Evolutionary conservation across 148 eudicot genomes (phyloP), one percentile per base, ranked within the genome.

Genomic region (Cornus kousa): DNA sequence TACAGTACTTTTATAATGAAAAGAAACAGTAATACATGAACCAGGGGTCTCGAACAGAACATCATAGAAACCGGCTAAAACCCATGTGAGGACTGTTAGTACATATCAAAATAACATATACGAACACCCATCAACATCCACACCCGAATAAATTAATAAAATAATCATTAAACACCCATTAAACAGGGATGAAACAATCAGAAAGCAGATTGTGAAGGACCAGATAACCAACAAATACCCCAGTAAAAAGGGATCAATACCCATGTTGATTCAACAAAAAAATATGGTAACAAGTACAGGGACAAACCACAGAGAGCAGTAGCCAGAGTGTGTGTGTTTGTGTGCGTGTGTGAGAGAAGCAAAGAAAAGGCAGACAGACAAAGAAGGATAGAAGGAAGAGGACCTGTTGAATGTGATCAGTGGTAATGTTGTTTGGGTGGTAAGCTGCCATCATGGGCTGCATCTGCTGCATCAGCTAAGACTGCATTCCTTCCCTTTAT

Each of bases 391-490:
- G 17, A n/a, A 70, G 14, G 43, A 35, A 73, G 55, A 70, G 14
- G 80, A 93, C 98, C 98, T 93, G 98, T 83, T 93, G 98, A 90
- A 93, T 93, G 70, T 90, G 94, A 91, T 93, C 96, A 90, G 94
- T 90, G 16, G 98, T 93, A 89, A 91, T 91, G 93, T 90, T 93
- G 89, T 90, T 91, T 24, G 93, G 91, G 87, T 91, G 90, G 86
- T 93, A 93, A 77, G 96, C 87, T 81, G 98, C 96, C 98, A 93
- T 93, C 89, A 93, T 93, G 92, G 94, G 95, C 90, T 90, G 94
- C 92, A 91, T 91, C 92, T 91, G 98, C 92, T 91, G 98, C 94
- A 90, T 90, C 98, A 93, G 95, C 92, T 91, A 94, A 94, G 90
- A 91, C 88, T 93, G 96, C 96, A 92, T 90, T 73, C 67, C 59